phyloP scores from a whole-genome alignment of 2,329 filamentous ascomycete genomes.

The Colletotrichum sp. region DNA sequence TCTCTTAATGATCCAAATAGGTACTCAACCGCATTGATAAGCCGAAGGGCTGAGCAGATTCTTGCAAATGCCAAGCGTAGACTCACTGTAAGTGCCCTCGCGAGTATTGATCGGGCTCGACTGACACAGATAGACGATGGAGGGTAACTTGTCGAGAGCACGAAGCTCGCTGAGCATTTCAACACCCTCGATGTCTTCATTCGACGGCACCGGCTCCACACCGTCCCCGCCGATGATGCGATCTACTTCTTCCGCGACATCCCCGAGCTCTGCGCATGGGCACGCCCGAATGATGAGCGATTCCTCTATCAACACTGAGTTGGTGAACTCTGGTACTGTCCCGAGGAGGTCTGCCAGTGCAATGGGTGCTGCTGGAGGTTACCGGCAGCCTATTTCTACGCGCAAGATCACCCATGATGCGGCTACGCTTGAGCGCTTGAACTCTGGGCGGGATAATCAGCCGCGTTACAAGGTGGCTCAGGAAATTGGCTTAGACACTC shows the following conservation, averaged over 20 bases:
- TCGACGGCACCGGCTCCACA: constrained; percentile 54
- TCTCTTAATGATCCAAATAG: constrained; percentile 47
- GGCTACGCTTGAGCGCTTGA: constrained; percentile 48
- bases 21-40: constrained; percentile 76
- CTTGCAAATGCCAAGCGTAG: constrained; percentile 90
- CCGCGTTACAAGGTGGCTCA: constrained; percentile 43
- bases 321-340: constrained; percentile 28
- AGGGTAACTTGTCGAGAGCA: constrained; percentile 84
- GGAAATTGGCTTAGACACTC: constrained; percentile 53
- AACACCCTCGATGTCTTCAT: constrained; percentile 36
- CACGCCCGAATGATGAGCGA: constrained; percentile 70
- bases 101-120: not conserved
- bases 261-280: constrained; percentile 38
- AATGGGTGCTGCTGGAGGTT: constrained; percentile 62
- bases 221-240: constrained; percentile 55
- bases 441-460: constrained; percentile 35
- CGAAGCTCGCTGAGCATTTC: constrained; percentile 67
- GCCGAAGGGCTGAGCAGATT: constrained; percentile 86
- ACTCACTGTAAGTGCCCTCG: constrained; percentile 69
- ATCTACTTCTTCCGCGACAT: constrained; percentile 28
- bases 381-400: constrained; percentile 53
- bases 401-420: constrained; percentile 49
- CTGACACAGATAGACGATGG: constrained; percentile 75
- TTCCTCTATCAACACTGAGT: constrained; percentile 34
- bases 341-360: constrained; percentile 69